A percentile compares a stretch with the other conserved stretches of the same genome.
Evolutionary conservation across 768 basidiomycete species (phyloP).

Genomic region (Filobasidium wieringae): DNA sequence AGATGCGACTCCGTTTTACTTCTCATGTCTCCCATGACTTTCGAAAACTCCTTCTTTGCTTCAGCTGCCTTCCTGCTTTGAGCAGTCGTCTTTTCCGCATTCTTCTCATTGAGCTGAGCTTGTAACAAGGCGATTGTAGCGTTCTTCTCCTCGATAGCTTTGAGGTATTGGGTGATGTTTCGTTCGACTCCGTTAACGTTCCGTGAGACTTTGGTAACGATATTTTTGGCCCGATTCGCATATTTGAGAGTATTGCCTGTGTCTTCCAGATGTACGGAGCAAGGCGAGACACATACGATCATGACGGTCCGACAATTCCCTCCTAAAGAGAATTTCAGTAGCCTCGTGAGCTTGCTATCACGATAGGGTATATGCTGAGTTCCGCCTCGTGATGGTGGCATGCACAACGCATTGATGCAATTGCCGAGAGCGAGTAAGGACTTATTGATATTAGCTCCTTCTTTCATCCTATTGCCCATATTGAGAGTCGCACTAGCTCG

Average conservation of each 20-base stretch:
- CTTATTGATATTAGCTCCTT: constrained; percentile 98
- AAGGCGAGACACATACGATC: constrained; percentile 95
- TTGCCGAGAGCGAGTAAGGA: constrained; percentile 93
- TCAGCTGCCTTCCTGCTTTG: constrained; percentile 58
- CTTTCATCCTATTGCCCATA: constrained; percentile 96
- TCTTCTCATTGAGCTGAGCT: constrained; percentile 65
- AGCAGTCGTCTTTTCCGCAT: constrained; percentile 52
- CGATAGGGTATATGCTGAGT: constrained; percentile 79
- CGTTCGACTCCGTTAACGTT: constrained; percentile 92
- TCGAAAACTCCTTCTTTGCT: constrained; percentile 13
- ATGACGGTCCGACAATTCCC: constrained; percentile 99
- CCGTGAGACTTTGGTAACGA: constrained; percentile 90
- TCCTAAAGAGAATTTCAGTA: constrained; percentile 93
- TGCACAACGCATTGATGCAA: constrained; percentile 96
- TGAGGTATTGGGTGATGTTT: constrained; percentile 89
- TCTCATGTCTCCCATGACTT: constrained; percentile 12
- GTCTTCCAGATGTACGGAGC: constrained; percentile 91
- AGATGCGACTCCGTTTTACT: constrained; percentile 12
- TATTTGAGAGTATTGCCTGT: constrained; percentile 97
- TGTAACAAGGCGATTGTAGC: constrained; percentile 74
- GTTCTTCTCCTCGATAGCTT: constrained; percentile 81
- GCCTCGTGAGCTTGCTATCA: constrained; percentile 92
- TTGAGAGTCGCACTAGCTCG: constrained; percentile 91
- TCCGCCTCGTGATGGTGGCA: constrained; percentile 54
- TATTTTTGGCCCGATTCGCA: constrained; percentile 94